Evolutionary conservation across 73 alveolate genomes (phyloP), one percentile per base, ranked within the genome.

Genomic region (Stentor roeselii): DNA sequence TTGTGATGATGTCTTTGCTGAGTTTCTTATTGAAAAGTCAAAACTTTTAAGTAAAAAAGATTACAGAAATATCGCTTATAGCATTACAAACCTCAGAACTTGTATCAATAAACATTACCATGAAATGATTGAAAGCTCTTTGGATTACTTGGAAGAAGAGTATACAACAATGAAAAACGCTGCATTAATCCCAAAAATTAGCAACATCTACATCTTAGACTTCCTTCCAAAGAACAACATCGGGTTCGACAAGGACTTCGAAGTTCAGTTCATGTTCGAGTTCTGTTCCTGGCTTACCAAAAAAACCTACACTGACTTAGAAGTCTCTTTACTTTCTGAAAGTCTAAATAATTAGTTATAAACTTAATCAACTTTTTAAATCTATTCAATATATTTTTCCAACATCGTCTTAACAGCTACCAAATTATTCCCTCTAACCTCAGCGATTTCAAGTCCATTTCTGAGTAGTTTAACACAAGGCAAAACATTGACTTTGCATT

Each of bases 81-180:
- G 92, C 36, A 40, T 92, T 39, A 78, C 82, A 78, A 86, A 91
- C 82, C 91, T 83, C 67, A 82, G 97, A 82, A 88, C 76, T 75
- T 93, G 95, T 27, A 67, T 93, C 58, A 95, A 95, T 85, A 75
- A 86, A 42, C 97, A 97, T 34, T 95, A 96, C 96, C 90, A 92
- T 60, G 11, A 86, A 11, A 75, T 86, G 32, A 85, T 95, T 80
- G 86, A 87, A 76, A 87, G 35, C 86, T 88, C 15, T 11, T 67
- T n/a, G 14, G 80, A 90, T 88, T 41, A 87, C 34, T 85, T 92
- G 76, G 89, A 78, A 60, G 67, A 50, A 50, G 94, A 92, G 67
- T 84, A 84, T 59, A 83, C 85, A 4, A 36, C 87, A 37, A 32
- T 39, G 21, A 87, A 83, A 74, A 75, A 76, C 1, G 86, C 87